Evolutionary conservation across 192 early-diverging fungal genomes (phyloP).

Genomic region (Backusella westeae): DNA sequence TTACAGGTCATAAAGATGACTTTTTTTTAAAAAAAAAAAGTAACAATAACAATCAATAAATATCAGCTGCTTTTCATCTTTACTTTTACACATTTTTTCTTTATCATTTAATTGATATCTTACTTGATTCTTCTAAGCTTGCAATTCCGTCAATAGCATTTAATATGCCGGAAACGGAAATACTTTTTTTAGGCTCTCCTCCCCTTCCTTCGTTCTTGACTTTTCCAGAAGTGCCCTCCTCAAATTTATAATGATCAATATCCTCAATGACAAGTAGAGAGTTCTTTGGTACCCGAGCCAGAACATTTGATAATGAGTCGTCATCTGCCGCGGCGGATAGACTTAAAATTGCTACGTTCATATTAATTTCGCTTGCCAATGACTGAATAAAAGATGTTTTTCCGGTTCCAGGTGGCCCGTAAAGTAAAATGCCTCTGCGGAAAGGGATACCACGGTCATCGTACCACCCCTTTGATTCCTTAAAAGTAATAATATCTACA

Average conservation of each 20-base stretch:
- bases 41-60: background rate
- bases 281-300: constrained; percentile 42
- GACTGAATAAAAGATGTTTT: constrained; percentile 53
- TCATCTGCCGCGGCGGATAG: constrained; percentile 40
- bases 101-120: background rate
- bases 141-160: constrained; percentile 52
- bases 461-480: constrained; percentile 37
- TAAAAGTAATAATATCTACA: constrained; percentile 36
- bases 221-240: constrained; percentile 8
- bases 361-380: constrained; percentile 47
- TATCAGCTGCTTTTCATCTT: background rate
- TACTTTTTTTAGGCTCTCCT: constrained; percentile 17
- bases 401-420: constrained; percentile 54
- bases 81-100: background rate
- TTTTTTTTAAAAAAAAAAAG: background rate
- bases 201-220: constrained; percentile 15
- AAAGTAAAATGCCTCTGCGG: constrained; percentile 49
- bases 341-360: constrained; percentile 50
- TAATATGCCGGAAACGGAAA: constrained; percentile 45
- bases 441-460: constrained; percentile 51
- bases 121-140: constrained; percentile 44
- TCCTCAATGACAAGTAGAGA: constrained; percentile 54
- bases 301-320: constrained; percentile 34
- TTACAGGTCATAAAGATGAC: constrained; percentile 55
- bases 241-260: constrained; percentile 36